A percentile compares a stretch with the other conserved stretches of the same genome.
Conservation (phyloP, 2,329 filamentous ascomycete species). For the Trematosphaeria pertusa region DNA sequence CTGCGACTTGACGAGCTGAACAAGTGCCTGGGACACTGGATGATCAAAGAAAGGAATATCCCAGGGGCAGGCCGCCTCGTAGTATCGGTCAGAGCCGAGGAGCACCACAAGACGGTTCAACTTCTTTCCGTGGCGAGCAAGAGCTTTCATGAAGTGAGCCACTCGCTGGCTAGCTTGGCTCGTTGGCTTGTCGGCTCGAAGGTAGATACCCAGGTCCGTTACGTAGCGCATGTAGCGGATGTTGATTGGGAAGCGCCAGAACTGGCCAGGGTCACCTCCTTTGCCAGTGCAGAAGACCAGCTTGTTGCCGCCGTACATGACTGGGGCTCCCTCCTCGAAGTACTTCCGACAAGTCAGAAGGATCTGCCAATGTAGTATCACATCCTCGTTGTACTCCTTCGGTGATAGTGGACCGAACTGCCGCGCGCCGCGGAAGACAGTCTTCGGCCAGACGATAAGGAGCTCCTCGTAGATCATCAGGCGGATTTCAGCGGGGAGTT, state of each 20-base stretch:
- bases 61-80: conserved; percentile 15
- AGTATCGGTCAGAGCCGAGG: conserved; percentile 18
- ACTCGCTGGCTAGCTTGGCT: conserved; percentile 13
- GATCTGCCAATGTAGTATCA: conserved; percentile 22
- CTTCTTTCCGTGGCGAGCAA: conserved; percentile 12
- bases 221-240: conserved; percentile 17
- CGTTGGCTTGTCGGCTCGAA: conserved; percentile 16
- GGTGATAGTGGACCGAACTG: conserved; percentile 18
- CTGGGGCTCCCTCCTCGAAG: conserved; percentile 20
- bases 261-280: conserved; percentile 15
- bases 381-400: conserved; percentile 16
- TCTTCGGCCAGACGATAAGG: conserved; percentile 10
- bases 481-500: conserved; percentile 23
- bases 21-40: conserved; percentile 18
- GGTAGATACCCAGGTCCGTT: conserved; percentile 21
- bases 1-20: conserved; percentile 8
- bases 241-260: conserved; percentile 23
- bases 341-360: conserved; percentile 26
- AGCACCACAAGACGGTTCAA: conserved; percentile 17
- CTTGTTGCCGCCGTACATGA: conserved; percentile 24
- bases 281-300: conserved; percentile 25
- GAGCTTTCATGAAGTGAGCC: conserved; percentile 21
- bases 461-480: conserved; percentile 28
- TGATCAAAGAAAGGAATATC: no score
- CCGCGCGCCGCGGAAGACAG: conserved; percentile 17